Base-by-base conservation (phyloP, 495 filamentous ascomycete species). In the Hyaloscypha bicolor region DNA sequence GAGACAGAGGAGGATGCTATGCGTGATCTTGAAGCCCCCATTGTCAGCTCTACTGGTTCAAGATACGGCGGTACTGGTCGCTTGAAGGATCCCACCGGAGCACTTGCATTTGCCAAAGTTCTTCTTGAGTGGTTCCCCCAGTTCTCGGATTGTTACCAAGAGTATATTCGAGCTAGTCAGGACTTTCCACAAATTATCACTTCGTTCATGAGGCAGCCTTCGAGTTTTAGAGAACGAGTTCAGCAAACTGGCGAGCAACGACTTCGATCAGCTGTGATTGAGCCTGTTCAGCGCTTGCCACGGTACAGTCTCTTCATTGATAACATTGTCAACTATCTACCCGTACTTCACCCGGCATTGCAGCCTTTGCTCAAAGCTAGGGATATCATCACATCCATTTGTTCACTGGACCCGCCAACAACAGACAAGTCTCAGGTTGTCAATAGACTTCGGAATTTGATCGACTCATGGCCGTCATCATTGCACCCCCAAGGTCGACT, bases 261-360 rank as follows among this genome's bases (percentile, higher is more conserved):
- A 63, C 81, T 99, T 35, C 92, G 93, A 48, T 97, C 94, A n/a
- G 82, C 94, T 60, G 82, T 98, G 53, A 98, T 98, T 77, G 95
- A 99, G 77, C 95, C 95, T 1, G 93, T 99, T 9, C 95, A 99
- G 76, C 85, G 95, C 30, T 83, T 99, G 60, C 95, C 95, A 48
- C 91, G 95, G 6, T 99, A 99, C 76, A 97, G 90, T 74, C 81
- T 99, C 9, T 88, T 97, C 70, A 97, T 99, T 69, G 96, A 98
- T 78, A 94, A 94, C 69, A 97, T 99, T 77, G 84, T 92, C 60
- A 87, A 88, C 68, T 90, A 88, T 68, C 83, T 99, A 11, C 93
- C 94, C 8, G 83, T 91, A 48, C 87, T 90, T 11, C 93, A 98
- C 72, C 90, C 91, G 21, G 93, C 93, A 1, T 81, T 97, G 57